Evolutionary conservation across 345 rosid genomes (phyloP).

Genomic region (Moricandia arvensis): DNA sequence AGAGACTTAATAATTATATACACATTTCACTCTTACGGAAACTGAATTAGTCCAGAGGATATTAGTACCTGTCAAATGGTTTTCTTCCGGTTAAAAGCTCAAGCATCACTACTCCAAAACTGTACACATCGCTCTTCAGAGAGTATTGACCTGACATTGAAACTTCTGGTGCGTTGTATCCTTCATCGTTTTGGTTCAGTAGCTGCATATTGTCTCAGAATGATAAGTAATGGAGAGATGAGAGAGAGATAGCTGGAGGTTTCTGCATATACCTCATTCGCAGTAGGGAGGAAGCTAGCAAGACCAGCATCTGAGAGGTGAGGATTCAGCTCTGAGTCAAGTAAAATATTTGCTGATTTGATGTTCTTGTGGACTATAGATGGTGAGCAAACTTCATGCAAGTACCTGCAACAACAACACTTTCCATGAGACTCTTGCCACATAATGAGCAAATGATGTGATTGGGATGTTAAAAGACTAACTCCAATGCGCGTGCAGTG

Average conservation of each 20-base stretch:
- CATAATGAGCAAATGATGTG: background rate
- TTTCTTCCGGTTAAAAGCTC: conserved; percentile 97
- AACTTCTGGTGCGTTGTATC: conserved; percentile 89
- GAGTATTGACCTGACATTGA: conserved; percentile 89
- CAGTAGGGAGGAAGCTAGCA: conserved; percentile 73
- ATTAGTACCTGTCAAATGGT: conserved; percentile 84
- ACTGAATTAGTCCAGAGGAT: background rate
- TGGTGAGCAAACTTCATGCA: conserved; percentile 94
- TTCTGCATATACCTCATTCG: conserved; percentile 59
- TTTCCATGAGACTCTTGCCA: conserved; percentile 23
- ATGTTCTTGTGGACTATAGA: conserved; percentile 88
- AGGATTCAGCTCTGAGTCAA: conserved; percentile 85
- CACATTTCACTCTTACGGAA: background rate
- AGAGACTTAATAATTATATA: background rate
- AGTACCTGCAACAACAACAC: conserved; percentile 60
- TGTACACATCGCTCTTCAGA: conserved; percentile 89
- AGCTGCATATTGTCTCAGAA: conserved; percentile 44
- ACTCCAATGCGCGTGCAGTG: conserved; percentile 96
- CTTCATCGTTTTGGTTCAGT: conserved; percentile 60
- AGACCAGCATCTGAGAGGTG: conserved; percentile 92
- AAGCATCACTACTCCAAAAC: conserved; percentile 96
- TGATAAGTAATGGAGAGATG: background rate
- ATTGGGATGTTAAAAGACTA: conserved; percentile 34
- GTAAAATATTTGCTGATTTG: conserved; percentile 82
- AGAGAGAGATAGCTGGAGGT: background rate